A percentile compares a stretch with the other conserved stretches of the same genome.
Conservation (phyloP, 2,329 filamentous ascomycete species). For the Penicillium fuscoglaucum region DNA sequence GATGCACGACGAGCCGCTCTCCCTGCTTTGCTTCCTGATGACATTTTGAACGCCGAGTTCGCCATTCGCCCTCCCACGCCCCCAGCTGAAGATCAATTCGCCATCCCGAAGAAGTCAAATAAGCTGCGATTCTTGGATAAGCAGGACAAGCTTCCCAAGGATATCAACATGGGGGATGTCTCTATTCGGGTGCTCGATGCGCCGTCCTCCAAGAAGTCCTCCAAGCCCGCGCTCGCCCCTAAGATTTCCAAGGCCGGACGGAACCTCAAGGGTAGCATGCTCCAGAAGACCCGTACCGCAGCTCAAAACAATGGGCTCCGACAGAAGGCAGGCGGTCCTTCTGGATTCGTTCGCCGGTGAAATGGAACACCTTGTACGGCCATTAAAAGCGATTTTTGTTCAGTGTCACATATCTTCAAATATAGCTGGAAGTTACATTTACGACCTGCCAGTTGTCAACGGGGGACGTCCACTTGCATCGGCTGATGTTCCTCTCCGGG, state of each 20-base stretch:
- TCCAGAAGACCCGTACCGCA: conserved; percentile 37
- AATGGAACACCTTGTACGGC: conserved; percentile 1
- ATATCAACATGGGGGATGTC: conserved; percentile 51
- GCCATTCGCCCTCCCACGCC: conserved; percentile 48
- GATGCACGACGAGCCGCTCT: conserved; percentile 42
- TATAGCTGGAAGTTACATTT: not conserved
- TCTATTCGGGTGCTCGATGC: conserved; percentile 52
- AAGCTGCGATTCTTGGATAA: conserved; percentile 53
- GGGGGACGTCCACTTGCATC: not conserved
- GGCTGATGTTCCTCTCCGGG: not conserved
- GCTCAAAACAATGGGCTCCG: conserved; percentile 38
- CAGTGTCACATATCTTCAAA: conserved; percentile 2
- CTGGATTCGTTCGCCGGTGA: conserved; percentile 41
- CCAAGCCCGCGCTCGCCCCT: conserved; percentile 45
- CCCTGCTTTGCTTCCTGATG: conserved; percentile 53
- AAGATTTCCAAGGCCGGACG: conserved; percentile 46
- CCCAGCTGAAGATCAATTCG: conserved; percentile 36
- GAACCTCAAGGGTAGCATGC: conserved; percentile 42
- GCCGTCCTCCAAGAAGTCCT: conserved; percentile 34
- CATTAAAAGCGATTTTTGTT: not conserved
- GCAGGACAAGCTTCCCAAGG: conserved; percentile 51
- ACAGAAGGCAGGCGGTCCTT: conserved; percentile 38
- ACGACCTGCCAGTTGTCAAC: not conserved
- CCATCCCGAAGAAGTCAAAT: conserved; percentile 36
- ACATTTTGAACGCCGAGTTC: conserved; percentile 51